Conservation (phyloP, 257 asterid species). For the Datura wrightii region DNA sequence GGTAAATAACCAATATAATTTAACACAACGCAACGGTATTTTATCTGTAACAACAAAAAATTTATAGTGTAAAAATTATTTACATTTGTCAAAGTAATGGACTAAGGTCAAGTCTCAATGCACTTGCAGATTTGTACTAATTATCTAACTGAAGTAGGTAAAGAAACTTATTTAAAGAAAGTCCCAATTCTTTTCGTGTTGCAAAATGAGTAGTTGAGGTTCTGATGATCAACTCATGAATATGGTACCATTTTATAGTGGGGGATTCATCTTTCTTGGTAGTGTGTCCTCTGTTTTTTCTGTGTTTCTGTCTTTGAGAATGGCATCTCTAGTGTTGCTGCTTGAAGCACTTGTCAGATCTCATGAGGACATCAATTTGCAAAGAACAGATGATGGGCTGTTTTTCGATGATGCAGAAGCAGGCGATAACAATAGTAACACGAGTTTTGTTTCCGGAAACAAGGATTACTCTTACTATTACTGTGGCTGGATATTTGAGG, state of each 20-base stretch:
- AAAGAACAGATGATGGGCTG: background rate
- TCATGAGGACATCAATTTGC: background rate
- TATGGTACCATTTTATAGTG: background rate
- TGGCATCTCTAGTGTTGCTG: conserved; percentile 42
- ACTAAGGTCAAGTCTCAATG: background rate
- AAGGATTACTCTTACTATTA: background rate
- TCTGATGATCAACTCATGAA: conserved; percentile 12
- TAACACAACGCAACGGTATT: background rate
- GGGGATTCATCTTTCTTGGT: background rate
- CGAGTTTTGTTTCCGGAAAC: background rate
- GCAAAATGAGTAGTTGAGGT: conserved; percentile 30
- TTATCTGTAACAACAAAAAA: background rate
- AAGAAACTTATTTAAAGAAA: conserved; percentile 1
- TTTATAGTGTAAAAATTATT: background rate
- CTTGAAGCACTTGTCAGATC: conserved; percentile 29
- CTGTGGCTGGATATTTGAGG: background rate
- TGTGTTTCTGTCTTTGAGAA: background rate
- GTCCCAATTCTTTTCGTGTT: conserved; percentile 27
- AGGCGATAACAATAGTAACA: background rate
- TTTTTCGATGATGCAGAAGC: background rate
- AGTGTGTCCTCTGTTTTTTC: background rate
- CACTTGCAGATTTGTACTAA: background rate
- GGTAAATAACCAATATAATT: too few species aligned
- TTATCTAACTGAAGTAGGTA: conserved; percentile 11
- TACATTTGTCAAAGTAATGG: background rate